Conservation (phyloP, 1,284 basidiomycete species). For the Leccinum fallax region DNA sequence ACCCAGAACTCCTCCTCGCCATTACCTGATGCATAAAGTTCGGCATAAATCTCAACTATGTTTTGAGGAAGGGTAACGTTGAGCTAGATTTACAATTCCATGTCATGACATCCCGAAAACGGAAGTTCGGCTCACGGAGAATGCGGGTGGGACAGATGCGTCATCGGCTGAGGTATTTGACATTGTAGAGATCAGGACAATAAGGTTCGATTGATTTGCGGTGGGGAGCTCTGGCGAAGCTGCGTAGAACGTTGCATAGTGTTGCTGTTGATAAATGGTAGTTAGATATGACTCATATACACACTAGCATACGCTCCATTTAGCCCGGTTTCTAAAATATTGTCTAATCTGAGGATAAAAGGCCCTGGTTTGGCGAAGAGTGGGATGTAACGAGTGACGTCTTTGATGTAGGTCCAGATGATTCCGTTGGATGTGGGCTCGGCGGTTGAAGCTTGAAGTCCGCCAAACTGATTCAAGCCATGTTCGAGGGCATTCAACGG, state of each 20-base stretch:
- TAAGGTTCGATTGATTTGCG: conserved; percentile 60
- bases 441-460: conserved; percentile 61
- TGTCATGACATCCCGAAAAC: not conserved
- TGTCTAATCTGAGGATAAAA: conserved; percentile 74
- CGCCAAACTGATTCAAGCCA: conserved; percentile 58
- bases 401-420: conserved; percentile 78
- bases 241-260: conserved; percentile 71
- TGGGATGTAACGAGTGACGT: conserved; percentile 71
- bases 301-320: conserved; percentile 72
- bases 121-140: conserved; percentile 54
- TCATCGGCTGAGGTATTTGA: conserved; percentile 64
- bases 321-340: conserved; percentile 56
- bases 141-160: conserved; percentile 71
- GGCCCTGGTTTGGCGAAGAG: conserved; percentile 66
- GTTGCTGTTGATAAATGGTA: conserved; percentile 47
- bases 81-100: conserved; percentile 43
- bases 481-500: conserved; percentile 1
- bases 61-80: conserved; percentile 72
- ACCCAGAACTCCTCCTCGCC: conserved; percentile 80
- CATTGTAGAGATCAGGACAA: conserved; percentile 69
- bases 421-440: conserved; percentile 73
- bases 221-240: conserved; percentile 58
- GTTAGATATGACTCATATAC: conserved; percentile 12
- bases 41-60: conserved; percentile 67
- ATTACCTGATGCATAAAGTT: conserved; percentile 74